phyloP scores from a whole-genome alignment of 345 rosid species.

The Anacardium occidentale region DNA sequence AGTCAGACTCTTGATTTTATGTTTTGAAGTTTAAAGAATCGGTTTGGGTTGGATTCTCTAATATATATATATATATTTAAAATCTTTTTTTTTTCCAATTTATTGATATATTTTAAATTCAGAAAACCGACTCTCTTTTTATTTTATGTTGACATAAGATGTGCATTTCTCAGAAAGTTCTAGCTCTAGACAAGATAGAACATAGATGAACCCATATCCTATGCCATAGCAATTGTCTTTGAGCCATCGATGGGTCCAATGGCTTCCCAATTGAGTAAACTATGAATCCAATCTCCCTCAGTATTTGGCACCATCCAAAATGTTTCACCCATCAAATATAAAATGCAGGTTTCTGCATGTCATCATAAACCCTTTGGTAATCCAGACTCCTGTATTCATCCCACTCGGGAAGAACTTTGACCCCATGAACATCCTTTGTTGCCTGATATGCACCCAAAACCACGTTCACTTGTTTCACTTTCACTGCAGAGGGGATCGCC shows the following conservation, averaged over 20 bases:
- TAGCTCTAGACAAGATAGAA: neutral
- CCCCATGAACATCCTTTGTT: slow-evolving; percentile 63
- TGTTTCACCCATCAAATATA: slow-evolving; percentile 70
- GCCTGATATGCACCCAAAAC: slow-evolving; percentile 74
- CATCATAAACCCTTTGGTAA: slow-evolving; percentile 58
- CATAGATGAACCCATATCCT: too few relatives aligned
- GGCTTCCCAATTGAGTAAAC: slow-evolving; percentile 55
- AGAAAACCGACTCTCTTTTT: too few relatives aligned
- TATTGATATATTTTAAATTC: too few relatives aligned
- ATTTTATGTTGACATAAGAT: too few relatives aligned
- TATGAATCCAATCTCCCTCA: slow-evolving; percentile 77
- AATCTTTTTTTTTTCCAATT: too few relatives aligned
- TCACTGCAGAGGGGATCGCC: slow-evolving; percentile 47
- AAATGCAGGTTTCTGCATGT: slow-evolving; percentile 85
- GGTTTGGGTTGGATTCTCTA: too few relatives aligned
- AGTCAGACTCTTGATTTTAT: too few relatives aligned
- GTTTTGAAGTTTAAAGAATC: too few relatives aligned
- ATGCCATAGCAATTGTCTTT: slow-evolving; percentile 30
- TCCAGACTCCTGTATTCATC: slow-evolving; percentile 77
- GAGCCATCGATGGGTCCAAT: slow-evolving; percentile 36
- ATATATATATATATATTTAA: too few relatives aligned
- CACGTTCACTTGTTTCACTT: slow-evolving; percentile 61
- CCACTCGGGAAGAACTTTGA: slow-evolving; percentile 83
- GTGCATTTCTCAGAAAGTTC: neutral
- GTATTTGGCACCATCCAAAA: slow-evolving; percentile 47